phyloP scores from a whole-genome alignment of 768 basidiomycete genomes.

The Mycena belliarum region DNA sequence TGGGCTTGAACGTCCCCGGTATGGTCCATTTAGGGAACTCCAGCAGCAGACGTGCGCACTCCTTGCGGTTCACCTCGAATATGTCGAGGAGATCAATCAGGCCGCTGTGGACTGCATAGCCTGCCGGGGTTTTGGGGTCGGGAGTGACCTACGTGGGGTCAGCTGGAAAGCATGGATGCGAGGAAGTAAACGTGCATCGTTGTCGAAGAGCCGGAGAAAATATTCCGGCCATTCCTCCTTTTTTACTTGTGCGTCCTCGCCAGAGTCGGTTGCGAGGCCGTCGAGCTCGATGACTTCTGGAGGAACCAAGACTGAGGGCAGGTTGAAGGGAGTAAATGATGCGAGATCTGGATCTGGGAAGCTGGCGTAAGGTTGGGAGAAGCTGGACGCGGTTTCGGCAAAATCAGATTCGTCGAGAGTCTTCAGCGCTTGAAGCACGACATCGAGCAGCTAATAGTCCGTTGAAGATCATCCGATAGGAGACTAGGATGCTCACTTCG shows the following conservation, averaged over 20 bases:
- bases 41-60: conserved; percentile 84
- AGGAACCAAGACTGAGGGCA: conserved; percentile 82
- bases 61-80: conserved; percentile 95
- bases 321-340: conserved; percentile 53
- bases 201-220: conserved; percentile 67
- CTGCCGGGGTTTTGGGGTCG: conserved; percentile 68
- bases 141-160: conserved; percentile 65
- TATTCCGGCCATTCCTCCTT: conserved; percentile 85
- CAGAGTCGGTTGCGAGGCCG: conserved; percentile 63
- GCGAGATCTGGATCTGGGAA: conserved; percentile 44
- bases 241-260: conserved; percentile 71
- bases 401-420: conserved; percentile 65
- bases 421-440: conserved; percentile 62
- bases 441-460: conserved; percentile 66
- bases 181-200: conserved; percentile 37
- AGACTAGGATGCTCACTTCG: conserved; percentile 49
- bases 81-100: conserved; percentile 81
- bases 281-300: conserved; percentile 87
- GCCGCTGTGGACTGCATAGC: conserved; percentile 76
- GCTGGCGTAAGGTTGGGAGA: conserved; percentile 65
- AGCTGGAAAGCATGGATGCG: background rate
- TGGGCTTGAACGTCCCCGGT: conserved; percentile 82
- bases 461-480: background rate
- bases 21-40: conserved; percentile 85
- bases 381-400: conserved; percentile 52